Evolutionary conservation across 1,284 basidiomycete species (phyloP), one percentile per base, ranked within the genome.

Genomic region (Pterulicium gracile): DNA sequence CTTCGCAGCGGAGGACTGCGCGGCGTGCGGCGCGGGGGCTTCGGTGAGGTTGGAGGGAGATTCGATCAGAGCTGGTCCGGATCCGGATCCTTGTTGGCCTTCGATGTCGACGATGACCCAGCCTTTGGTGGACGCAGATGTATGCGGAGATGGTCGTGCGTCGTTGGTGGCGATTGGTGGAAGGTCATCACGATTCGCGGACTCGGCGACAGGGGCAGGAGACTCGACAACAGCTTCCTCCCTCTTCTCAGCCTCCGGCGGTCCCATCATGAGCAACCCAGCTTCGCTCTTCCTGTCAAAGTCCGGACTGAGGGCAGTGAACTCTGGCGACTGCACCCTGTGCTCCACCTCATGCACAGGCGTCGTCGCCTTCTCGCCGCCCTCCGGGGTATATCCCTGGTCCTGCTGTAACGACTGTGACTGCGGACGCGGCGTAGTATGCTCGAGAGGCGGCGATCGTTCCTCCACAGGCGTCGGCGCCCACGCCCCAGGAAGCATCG

Each of bases 101-200:
- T 79, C 77, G 21, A 82, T 70, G 50, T 81, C 80, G 39, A 82
- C 73, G 42, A 83, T 59, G 3, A 82, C 80, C 79, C 79, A 82
- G 46, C 79, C 73, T 61, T 73, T 43, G 7, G 14, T 62, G 60
- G 34, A 60, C 64, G 27, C 61, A 62, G 44, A 62, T 64, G 42
- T 39, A 7, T 39, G 36, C n/a, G 7, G 5, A n/a, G n/a, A n/a
- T n/a, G n/a, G n/a, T n/a, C n/a, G n/a, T n/a, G n/a, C n/a, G n/a
- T n/a, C n/a, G n/a, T n/a, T n/a, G n/a, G n/a, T n/a, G n/a, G n/a
- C n/a, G n/a, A n/a, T 10, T 34, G 27, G 10, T 15, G 10, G 27
- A 15, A 15, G 15, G 12, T 34, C 27, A 34, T 10, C 10, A 34
- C 12, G 27, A 34, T 10, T 10, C 12, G 10, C 27, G 27, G 27